These are phyloP conservation scores for Trichoderma guizhouense DNA, from an alignment of 2,329 filamentous ascomycete genomes.

Conservation along the genomic window DNA sequence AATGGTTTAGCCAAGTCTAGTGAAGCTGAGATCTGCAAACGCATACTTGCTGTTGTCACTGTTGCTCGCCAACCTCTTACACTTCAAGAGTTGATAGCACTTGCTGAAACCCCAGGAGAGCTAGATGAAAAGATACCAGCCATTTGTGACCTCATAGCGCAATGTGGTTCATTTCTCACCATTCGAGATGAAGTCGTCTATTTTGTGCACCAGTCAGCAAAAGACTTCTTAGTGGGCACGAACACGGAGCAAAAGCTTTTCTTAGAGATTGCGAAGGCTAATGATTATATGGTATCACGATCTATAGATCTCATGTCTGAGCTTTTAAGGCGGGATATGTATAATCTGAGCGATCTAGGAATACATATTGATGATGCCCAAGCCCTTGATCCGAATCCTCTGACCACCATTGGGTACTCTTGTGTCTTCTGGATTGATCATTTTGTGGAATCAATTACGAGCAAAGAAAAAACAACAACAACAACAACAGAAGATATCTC, in stretches of 20 bases:
- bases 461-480: no score
- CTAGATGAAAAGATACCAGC: constrained; percentile 13
- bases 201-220: constrained; percentile 43
- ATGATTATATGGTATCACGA: neutral
- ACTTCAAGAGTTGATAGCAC: constrained; percentile 28
- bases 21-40: constrained; percentile 27
- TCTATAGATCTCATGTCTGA: neutral
- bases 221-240: constrained; percentile 37
- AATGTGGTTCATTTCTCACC: constrained; percentile 41
- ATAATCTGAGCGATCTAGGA: neutral
- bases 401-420: neutral
- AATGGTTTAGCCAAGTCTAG: constrained; percentile 26
- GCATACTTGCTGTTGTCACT: constrained; percentile 33
- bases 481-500: neutral
- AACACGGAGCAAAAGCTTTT: constrained; percentile 31
- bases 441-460: neutral
- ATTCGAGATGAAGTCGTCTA: constrained; percentile 30
- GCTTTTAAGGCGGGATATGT: neutral
- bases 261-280: neutral
- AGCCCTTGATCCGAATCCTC: neutral
- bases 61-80: constrained; percentile 36
- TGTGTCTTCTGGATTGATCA: neutral
- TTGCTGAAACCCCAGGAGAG: neutral
- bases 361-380: neutral
- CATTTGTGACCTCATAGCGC: constrained; percentile 28